Evolutionary conservation across 306 rosid genomes (phyloP).

Genomic region (Quillaja saponaria): DNA sequence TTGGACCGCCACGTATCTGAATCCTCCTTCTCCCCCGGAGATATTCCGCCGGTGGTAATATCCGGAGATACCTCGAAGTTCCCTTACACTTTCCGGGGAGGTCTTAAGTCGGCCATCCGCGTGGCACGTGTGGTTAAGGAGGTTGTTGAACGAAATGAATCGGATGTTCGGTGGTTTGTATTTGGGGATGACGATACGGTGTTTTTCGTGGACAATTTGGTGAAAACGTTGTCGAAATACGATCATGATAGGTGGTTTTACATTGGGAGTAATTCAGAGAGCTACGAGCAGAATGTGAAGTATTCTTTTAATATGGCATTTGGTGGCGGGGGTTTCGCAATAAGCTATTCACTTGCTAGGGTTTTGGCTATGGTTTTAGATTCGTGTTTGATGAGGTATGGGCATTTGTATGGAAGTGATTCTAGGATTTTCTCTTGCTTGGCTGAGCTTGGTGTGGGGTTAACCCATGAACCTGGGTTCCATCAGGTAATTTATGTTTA

Average conservation of each 20-base stretch:
- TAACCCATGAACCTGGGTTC: conserved; percentile 91
- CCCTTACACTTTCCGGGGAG: conserved; percentile 62
- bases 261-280: conserved; percentile 78
- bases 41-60: conserved; percentile 47
- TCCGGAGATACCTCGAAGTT: conserved; percentile 64
- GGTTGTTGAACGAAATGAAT: conserved; percentile 61
- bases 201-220: conserved; percentile 84
- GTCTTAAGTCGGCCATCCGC: conserved; percentile 85
- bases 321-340: conserved; percentile 94
- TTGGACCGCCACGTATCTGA: conserved; percentile 43
- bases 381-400: conserved; percentile 78
- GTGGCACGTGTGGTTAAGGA: conserved; percentile 88
- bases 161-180: conserved; percentile 81
- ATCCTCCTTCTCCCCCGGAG: not conserved
- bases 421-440: conserved; percentile 74
- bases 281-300: conserved; percentile 67
- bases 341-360: conserved; percentile 66
- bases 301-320: conserved; percentile 83
- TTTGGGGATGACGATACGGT: conserved; percentile 93
- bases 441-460: conserved; percentile 79
- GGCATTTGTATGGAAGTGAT: conserved; percentile 88
- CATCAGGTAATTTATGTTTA: conserved; percentile 66
- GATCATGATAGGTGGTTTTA: conserved; percentile 77
- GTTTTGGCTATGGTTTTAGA: conserved; percentile 78
- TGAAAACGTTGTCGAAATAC: conserved; percentile 56